Conservation (phyloP, 169 alveolate species). For the Cryptosporidium ryanae region DNA sequence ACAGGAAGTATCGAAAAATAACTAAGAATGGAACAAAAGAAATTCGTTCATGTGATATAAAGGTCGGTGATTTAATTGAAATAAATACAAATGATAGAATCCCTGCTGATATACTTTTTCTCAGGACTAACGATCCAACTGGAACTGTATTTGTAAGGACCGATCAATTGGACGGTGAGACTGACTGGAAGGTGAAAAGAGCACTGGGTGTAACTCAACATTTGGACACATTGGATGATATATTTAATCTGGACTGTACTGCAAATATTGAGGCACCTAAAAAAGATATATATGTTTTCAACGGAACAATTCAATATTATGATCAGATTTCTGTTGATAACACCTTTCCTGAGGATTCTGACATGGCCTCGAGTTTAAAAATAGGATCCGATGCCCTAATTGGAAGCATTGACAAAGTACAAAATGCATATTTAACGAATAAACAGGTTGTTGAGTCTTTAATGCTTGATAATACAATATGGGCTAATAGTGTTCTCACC, state of each 20-base stretch:
- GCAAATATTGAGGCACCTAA: constrained; percentile 88
- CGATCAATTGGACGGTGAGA: constrained; percentile 99
- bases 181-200: constrained; percentile 98
- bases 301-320: constrained; percentile 85
- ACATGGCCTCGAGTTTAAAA: constrained; percentile 22
- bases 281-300: constrained; percentile 89
- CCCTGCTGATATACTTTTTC: constrained; percentile 96
- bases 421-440: not conserved
- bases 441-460: constrained; percentile 29
- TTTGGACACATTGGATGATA: constrained; percentile 79
- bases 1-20: constrained; percentile 82
- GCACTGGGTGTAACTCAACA: constrained; percentile 89
- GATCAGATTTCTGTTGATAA: constrained; percentile 30
- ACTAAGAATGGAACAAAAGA: constrained; percentile 80
- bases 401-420: constrained; percentile 7
- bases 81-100: constrained; percentile 92
- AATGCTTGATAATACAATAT: constrained; percentile 91
- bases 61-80: constrained; percentile 93
- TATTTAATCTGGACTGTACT: constrained; percentile 80
- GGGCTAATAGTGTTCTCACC: constrained; percentile 97
- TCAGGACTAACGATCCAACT: constrained; percentile 86
- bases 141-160: constrained; percentile 93
- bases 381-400: not conserved
- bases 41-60: constrained; percentile 86
- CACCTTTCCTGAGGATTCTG: constrained; percentile 16